Percentiles rank a stretch among this genome's conserved stretches.
Conservation (phyloP, 73 alveolate species). For the Paramecium pentaurelia region DNA sequence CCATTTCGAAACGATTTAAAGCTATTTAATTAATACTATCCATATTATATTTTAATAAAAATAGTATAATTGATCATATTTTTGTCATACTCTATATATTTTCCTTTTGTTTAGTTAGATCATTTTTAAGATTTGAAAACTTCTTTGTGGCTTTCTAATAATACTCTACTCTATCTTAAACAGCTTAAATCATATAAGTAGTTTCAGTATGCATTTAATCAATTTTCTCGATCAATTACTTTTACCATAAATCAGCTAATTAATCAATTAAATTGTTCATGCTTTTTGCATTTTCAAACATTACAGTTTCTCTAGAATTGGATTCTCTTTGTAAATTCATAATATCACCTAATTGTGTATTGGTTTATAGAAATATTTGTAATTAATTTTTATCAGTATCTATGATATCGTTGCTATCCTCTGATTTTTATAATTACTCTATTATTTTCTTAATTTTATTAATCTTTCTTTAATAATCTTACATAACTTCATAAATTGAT, state of each 20-base stretch:
- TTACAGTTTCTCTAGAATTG: not conserved
- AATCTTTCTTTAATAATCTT: conserved; percentile 20
- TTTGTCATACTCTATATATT: not conserved
- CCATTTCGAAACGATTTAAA: not conserved
- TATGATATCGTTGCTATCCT: conserved; percentile 7
- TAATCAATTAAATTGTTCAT: conserved; percentile 21
- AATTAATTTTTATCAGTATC: conserved; percentile 2
- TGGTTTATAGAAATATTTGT: not conserved
- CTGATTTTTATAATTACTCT: not conserved
- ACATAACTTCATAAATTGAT: conserved; percentile 15
- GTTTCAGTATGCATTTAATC: conserved; percentile 31
- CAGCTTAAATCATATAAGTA: not conserved
- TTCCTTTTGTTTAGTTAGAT: not conserved
- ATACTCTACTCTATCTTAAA: conserved; percentile 35
- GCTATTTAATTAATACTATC: not conserved
- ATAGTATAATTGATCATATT: not conserved
- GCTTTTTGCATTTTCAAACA: conserved; percentile 13
- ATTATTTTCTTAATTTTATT: conserved; percentile 30
- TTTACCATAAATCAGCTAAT: conserved; percentile 41
- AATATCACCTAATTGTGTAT: not conserved
- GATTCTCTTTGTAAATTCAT: not conserved
- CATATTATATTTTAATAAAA: not conserved
- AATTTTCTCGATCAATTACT: conserved; percentile 28
- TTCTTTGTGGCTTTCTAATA: conserved; percentile 16
- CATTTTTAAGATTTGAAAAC: not conserved